Evolutionary conservation across 306 rosid genomes (phyloP).

Genomic region (Mimosa pudica): DNA sequence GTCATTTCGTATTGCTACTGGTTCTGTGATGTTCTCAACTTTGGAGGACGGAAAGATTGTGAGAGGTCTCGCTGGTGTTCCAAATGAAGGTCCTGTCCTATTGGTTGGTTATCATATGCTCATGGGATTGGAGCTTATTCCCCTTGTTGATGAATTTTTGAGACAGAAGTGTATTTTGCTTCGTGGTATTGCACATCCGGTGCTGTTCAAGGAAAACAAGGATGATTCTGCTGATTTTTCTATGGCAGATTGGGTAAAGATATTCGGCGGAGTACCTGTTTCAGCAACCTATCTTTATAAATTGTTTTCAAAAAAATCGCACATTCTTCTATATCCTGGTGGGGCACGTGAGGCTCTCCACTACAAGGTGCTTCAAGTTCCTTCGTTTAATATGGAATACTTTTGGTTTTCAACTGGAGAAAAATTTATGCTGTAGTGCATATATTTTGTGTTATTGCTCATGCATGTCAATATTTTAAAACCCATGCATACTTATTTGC

Average conservation of each 20-base stretch:
- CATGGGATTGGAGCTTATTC: constrained; percentile 65
- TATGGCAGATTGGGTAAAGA: constrained; percentile 53
- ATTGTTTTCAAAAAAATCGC: constrained; percentile 65
- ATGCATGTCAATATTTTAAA: constrained; percentile 16
- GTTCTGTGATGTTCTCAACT: constrained; percentile 78
- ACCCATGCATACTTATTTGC: constrained; percentile 28
- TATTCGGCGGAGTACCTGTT: constrained; percentile 86
- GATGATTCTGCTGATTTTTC: constrained; percentile 50
- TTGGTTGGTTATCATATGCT: constrained; percentile 83
- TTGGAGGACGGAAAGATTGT: constrained; percentile 84
- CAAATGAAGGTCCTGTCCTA: constrained; percentile 87
- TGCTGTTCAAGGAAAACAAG: constrained; percentile 36
- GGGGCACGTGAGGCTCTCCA: constrained; percentile 97
- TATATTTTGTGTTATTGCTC: neutral
- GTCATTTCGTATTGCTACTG: constrained; percentile 49
- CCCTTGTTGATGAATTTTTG: constrained; percentile 58
- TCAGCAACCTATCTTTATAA: constrained; percentile 68
- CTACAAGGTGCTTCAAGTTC: constrained; percentile 61
- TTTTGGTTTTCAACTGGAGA: constrained; percentile 1
- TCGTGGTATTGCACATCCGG: constrained; percentile 86
- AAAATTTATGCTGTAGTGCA: neutral
- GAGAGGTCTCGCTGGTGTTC: constrained; percentile 88
- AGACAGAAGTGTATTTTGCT: constrained; percentile 64
- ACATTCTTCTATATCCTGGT: constrained; percentile 92
- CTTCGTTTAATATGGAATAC: constrained; percentile 14